Conservation (phyloP, 768 basidiomycete genomes). For the Boletus reticulatus region DNA sequence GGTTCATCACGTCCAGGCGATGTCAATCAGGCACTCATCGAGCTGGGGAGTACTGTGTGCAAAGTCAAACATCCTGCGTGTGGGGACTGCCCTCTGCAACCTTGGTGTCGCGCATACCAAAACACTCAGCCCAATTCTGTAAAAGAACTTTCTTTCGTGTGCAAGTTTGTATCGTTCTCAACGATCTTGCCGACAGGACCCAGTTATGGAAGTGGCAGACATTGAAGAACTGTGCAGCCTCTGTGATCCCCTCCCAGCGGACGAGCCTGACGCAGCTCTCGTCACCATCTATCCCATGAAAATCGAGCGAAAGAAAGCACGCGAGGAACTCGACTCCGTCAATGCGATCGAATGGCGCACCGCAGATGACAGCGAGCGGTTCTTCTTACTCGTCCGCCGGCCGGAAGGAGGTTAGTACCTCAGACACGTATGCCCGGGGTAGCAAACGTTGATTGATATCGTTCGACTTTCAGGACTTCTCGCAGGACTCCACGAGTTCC, state of each 20-base stretch:
- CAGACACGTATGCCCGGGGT: background rate
- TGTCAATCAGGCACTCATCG: conserved; percentile 91
- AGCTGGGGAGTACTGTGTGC: conserved; percentile 92
- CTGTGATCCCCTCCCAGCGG: conserved; percentile 56
- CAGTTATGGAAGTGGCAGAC: conserved; percentile 38
- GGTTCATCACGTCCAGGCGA: conserved; percentile 63
- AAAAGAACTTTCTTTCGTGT: background rate
- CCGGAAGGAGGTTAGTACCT: conserved; percentile 70
- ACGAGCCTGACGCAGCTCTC: conserved; percentile 10
- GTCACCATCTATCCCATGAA: conserved; percentile 90
- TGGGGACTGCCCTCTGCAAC: conserved; percentile 62
- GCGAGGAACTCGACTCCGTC: conserved; percentile 83
- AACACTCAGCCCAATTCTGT: conserved; percentile 13
- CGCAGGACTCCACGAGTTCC: conserved; percentile 89
- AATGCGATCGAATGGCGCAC: conserved; percentile 80
- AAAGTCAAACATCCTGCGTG: conserved; percentile 82
- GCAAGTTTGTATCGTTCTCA: background rate
- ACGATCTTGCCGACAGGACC: background rate
- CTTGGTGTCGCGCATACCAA: conserved; percentile 66
- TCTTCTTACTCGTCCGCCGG: conserved; percentile 76
- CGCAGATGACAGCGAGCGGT: conserved; percentile 39
- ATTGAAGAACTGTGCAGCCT: conserved; percentile 76
- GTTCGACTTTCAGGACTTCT: conserved; percentile 62
- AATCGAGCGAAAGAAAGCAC: conserved; percentile 72
- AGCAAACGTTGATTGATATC: conserved; percentile 1